Conservation (phyloP, 257 asterid genomes). For the Jasminum sambac region DNA sequence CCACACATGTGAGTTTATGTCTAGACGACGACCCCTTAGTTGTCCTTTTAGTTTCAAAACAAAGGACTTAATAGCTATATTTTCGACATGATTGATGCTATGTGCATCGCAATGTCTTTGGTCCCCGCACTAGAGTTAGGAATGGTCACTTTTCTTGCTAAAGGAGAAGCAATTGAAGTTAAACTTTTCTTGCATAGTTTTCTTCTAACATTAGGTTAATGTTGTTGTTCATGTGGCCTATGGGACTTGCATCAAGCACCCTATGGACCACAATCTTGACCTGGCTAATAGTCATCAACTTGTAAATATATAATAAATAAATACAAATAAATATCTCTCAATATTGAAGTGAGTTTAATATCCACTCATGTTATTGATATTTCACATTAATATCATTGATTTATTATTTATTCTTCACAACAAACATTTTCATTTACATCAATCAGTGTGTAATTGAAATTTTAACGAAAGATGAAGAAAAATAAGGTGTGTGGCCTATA, state of each 20-base stretch:
- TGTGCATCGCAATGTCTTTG: slow-evolving; percentile 46
- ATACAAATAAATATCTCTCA: too few relatives aligned
- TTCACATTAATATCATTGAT: too few relatives aligned
- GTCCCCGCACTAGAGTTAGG: slow-evolving; percentile 40
- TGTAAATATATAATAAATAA: neutral
- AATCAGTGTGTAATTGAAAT: too few relatives aligned
- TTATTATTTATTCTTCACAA: too few relatives aligned
- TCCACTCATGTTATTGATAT: neutral
- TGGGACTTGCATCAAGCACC: neutral
- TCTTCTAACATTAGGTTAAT: slow-evolving; percentile 2
- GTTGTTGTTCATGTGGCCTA: neutral
- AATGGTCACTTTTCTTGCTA: slow-evolving; percentile 23
- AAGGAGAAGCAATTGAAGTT: slow-evolving; percentile 11
- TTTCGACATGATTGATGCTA: slow-evolving; percentile 39
- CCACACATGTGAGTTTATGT: neutral
- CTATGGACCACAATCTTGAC: neutral
- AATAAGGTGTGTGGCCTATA: too few relatives aligned
- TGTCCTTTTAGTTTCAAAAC: slow-evolving; percentile 35
- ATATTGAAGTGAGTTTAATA: too few relatives aligned
- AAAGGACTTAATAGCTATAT: slow-evolving; percentile 29
- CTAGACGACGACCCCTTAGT: neutral
- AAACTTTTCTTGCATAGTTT: slow-evolving; percentile 11
- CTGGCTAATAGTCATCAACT: neutral
- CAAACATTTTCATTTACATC: too few relatives aligned
- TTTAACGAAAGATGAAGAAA: too few relatives aligned